Evolutionary conservation across 2,329 filamentous ascomycete species (phyloP).

Genomic region (Xylaria digitata): DNA sequence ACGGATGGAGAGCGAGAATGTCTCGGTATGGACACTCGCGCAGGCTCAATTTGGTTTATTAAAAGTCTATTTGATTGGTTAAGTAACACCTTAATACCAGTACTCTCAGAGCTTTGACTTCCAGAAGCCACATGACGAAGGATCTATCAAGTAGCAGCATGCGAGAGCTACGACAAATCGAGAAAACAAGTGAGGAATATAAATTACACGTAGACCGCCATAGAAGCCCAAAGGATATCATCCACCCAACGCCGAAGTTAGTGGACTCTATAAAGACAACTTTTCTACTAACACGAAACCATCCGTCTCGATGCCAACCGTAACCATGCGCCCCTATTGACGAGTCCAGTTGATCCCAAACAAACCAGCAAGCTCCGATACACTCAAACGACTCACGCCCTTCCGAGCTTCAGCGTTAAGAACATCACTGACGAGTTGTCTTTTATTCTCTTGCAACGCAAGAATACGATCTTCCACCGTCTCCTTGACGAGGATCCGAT

Average conservation of each 20-base stretch:
- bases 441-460: conserved; percentile 75
- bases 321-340: background rate
- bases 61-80: background rate
- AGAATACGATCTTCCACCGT: conserved; percentile 82
- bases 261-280: background rate
- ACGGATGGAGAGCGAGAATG: background rate
- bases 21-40: background rate
- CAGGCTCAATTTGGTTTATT: background rate
- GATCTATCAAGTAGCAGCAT: conserved; percentile 13
- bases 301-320: background rate
- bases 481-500: conserved; percentile 71
- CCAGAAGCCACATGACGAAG: background rate
- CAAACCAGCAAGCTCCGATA: conserved; percentile 32
- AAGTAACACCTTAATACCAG: background rate
- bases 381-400: conserved; percentile 29
- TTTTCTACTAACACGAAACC: background rate
- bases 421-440: conserved; percentile 63
- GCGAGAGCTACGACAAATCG: conserved; percentile 16
- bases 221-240: conserved; percentile 22
- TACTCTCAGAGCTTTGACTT: background rate
- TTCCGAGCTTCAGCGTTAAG: conserved; percentile 38
- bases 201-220: conserved; percentile 2
- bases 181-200: background rate
- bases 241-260: conserved; percentile 26
- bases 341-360: conserved; percentile 36